Evolutionary conservation across 169 alveolate genomes (phyloP).

Genomic region (Plasmodium gonderi): DNA sequence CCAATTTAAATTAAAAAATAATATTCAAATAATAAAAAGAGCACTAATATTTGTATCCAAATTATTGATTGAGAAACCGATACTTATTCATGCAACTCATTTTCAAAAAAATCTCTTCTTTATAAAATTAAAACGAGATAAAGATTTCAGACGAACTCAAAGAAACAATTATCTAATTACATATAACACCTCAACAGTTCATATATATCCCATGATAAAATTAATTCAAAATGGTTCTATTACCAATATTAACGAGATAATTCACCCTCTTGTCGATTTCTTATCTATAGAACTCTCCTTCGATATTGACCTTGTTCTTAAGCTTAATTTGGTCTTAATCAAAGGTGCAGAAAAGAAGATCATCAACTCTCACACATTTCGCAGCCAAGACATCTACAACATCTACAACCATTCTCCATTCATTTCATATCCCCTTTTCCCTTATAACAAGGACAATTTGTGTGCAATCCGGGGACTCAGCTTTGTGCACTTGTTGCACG

Average conservation of each 20-base stretch:
- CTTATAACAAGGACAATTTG: slow-evolving; percentile 3
- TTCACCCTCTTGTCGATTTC: slow-evolving; percentile 1
- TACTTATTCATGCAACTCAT: slow-evolving; percentile 66
- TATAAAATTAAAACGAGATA: neutral
- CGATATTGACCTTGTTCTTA: slow-evolving; percentile 8
- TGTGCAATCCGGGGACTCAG: slow-evolving; percentile 5
- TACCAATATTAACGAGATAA: neutral
- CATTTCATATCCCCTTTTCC: slow-evolving; percentile 21
- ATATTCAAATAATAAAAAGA: slow-evolving; percentile 48
- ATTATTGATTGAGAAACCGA: slow-evolving; percentile 78
- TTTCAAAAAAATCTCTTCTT: slow-evolving; percentile 61
- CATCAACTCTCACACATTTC: slow-evolving; percentile 22
- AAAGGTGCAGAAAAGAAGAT: neutral
- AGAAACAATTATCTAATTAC: neutral
- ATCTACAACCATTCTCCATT: slow-evolving; percentile 45
- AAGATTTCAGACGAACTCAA: slow-evolving; percentile 18
- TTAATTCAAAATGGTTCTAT: neutral
- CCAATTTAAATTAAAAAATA: slow-evolving; percentile 65
- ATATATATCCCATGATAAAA: neutral
- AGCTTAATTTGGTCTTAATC: slow-evolving; percentile 8
- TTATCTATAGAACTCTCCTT: slow-evolving; percentile 33
- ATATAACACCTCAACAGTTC: slow-evolving; percentile 31
- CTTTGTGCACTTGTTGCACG: slow-evolving; percentile 40
- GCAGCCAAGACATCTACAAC: slow-evolving; percentile 5
- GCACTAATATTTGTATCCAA: slow-evolving; percentile 72